A percentile compares a stretch with the other conserved stretches of the same genome.
Evolutionary conservation across 345 rosid species (phyloP).

Genomic region (Punica granatum): DNA sequence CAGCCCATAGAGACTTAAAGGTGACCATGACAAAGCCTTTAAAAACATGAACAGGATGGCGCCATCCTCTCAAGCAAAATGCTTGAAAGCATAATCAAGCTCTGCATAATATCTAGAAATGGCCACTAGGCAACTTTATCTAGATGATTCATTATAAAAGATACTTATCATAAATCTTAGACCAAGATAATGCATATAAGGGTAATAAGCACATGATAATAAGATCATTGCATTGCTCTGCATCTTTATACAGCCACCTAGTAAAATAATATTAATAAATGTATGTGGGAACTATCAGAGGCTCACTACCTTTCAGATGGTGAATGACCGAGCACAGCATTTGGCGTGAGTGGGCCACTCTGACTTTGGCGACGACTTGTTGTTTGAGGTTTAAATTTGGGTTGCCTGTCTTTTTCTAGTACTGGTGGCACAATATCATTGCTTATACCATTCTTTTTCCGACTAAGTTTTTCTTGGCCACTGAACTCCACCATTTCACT

Average conservation of each 20-base stretch:
- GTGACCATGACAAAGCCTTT: not conserved
- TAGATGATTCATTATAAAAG: too few species aligned
- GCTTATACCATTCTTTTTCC: slow-evolving; percentile 34
- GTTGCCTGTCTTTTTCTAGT: slow-evolving; percentile 42
- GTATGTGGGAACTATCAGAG: slow-evolving; percentile 52
- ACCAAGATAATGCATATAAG: not conserved
- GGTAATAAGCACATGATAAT: not conserved
- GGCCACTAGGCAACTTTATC: too few species aligned
- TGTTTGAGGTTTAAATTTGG: slow-evolving; percentile 33
- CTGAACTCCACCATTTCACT: slow-evolving; percentile 33
- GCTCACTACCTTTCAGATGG: slow-evolving; percentile 44
- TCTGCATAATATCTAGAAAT: not conserved
- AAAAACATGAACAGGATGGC: not conserved
- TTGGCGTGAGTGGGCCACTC: slow-evolving; percentile 84
- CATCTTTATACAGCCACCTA: not conserved
- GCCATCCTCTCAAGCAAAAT: not conserved
- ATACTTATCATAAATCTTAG: not conserved
- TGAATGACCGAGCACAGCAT: slow-evolving; percentile 44
- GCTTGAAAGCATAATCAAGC: not conserved
- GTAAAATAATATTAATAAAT: slow-evolving; percentile 1
- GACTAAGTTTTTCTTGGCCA: slow-evolving; percentile 27
- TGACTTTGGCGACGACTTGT: slow-evolving; percentile 65
- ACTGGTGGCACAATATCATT: slow-evolving; percentile 38
- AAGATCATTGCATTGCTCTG: not conserved
- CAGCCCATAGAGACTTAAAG: not conserved